These are phyloP conservation scores for Penicillium italicum DNA, from an alignment of 2,329 filamentous ascomycete genomes.

Conservation along the genomic window DNA sequence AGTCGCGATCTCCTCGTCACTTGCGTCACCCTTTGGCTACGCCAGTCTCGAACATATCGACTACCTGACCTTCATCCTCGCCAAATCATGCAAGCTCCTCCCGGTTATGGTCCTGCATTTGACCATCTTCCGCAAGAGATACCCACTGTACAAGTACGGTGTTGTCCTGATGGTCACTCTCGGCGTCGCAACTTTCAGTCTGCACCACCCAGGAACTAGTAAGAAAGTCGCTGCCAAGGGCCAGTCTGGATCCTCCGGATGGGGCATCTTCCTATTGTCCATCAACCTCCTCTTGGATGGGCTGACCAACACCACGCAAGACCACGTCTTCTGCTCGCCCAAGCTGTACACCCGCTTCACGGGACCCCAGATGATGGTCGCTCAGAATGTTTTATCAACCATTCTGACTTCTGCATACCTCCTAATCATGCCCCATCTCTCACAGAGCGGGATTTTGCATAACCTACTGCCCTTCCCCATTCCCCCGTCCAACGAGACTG, in stretches of 20 bases:
- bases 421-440: slow-evolving; percentile 73
- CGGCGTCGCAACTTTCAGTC: slow-evolving; percentile 90
- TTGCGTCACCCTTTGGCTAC: slow-evolving; percentile 94
- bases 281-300: slow-evolving; percentile 95
- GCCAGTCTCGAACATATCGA: slow-evolving; percentile 89
- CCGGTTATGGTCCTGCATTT: slow-evolving; percentile 97
- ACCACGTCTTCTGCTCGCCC: slow-evolving; percentile 75
- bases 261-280: slow-evolving; percentile 72
- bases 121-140: slow-evolving; percentile 81
- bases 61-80: slow-evolving; percentile 96
- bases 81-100: slow-evolving; percentile 97
- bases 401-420: slow-evolving; percentile 73
- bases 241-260: slow-evolving; percentile 63
- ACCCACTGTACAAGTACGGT: slow-evolving; percentile 93
- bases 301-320: slow-evolving; percentile 92
- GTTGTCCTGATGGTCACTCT: slow-evolving; percentile 88
- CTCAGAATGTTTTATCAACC: slow-evolving; percentile 86
- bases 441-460: slow-evolving; percentile 60
- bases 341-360: slow-evolving; percentile 69
- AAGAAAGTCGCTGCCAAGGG: slow-evolving; percentile 49
- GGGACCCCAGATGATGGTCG: slow-evolving; percentile 99
- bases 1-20: slow-evolving; percentile 80
- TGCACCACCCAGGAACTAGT: slow-evolving; percentile 68
- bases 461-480: slow-evolving; percentile 65
- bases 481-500: slow-evolving; percentile 59